Base-by-base conservation (phyloP, 2,329 filamentous ascomycete species). In the Catunica adiposa region DNA sequence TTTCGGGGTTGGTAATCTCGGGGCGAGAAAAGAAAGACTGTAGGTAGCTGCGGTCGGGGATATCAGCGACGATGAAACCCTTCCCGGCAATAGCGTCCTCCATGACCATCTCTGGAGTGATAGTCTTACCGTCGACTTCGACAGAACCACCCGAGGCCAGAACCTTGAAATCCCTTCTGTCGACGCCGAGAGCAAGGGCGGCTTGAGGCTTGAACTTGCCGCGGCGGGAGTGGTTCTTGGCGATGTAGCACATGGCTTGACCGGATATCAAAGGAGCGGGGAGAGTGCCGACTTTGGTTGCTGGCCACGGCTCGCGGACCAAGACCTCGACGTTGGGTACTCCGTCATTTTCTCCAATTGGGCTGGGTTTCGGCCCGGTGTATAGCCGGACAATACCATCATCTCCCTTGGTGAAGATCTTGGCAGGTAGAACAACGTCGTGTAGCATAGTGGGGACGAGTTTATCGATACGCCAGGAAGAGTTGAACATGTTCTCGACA, bases 31-130 rank as follows among this genome's bases (percentile, higher is more conserved):
- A 62, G 54, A 96, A 74, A 4, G 76, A 68, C 11, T 83, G 78
- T 25, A 97, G 70, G 63, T 92, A 89, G 6, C 80, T 78, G 1
- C 66, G 59, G 14, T 82, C 77, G 1, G 88, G 86, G 6, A 98
- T 67, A 62, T 97, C 89, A 42, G 94, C 72, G 6, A 98, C 73
- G 7, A 86, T 84, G 60, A 95, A 74, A 1, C 87, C 89, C 56
- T 74, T 78, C 9, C 89, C 89, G 4, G 77, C 73, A 56, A 80
- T 75, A 2, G 75, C 69, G 9, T 81, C 72, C 1, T 77, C 87
- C 53, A 98, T 64, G 1, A 97, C 89, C 83, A 94, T 92, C 0
- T 92, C 85, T 1, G 90, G 84, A 0, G 83, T 92, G 29, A 98
- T 78, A 0, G 75, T 76, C 5, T 72, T 73, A 3, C 87, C 89